Percentiles rank a stretch among this genome's conserved stretches.
Conservation (phyloP, 2,329 filamentous ascomycete species). For the Esteya vermicola region DNA sequence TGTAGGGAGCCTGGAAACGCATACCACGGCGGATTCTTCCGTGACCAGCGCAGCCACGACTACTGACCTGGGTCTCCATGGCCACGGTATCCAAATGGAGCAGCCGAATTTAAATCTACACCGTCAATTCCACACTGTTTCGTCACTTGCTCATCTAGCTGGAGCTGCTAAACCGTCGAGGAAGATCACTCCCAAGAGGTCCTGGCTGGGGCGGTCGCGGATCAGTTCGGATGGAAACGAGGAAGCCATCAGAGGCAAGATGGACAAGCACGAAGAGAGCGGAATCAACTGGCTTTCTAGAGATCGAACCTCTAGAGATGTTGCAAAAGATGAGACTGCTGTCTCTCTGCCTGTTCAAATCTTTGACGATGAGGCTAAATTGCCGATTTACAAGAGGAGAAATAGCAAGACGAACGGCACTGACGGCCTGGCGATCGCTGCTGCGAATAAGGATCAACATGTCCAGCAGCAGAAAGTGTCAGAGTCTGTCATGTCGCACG, state of each 20-base stretch:
- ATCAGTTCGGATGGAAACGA: neutral
- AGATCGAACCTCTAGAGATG: too few relatives aligned
- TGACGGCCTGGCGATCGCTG: too few relatives aligned
- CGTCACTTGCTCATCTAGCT: constrained; percentile 13
- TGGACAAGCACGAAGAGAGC: neutral
- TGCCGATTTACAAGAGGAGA: neutral
- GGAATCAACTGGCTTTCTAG: too few relatives aligned
- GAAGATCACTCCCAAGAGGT: neutral
- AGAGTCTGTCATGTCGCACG: neutral
- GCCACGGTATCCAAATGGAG: too few relatives aligned
- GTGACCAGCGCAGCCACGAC: neutral
- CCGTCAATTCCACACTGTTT: constrained; percentile 13
- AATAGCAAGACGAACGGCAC: neutral
- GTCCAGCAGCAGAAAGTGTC: too few relatives aligned
- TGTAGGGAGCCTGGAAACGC: constrained; percentile 28
- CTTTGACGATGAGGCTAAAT: neutral
- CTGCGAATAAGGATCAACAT: neutral
- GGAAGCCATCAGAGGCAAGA: neutral
- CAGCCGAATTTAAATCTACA: constrained; percentile 10
- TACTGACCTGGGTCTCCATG: too few relatives aligned
- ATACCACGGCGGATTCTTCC: constrained; percentile 8
- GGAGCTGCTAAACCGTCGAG: neutral
- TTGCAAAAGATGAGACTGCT: neutral
- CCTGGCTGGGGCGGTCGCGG: neutral
- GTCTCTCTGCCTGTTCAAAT: neutral